Conservation (phyloP, 345 rosid species). For the Citropsis articulata region DNA sequence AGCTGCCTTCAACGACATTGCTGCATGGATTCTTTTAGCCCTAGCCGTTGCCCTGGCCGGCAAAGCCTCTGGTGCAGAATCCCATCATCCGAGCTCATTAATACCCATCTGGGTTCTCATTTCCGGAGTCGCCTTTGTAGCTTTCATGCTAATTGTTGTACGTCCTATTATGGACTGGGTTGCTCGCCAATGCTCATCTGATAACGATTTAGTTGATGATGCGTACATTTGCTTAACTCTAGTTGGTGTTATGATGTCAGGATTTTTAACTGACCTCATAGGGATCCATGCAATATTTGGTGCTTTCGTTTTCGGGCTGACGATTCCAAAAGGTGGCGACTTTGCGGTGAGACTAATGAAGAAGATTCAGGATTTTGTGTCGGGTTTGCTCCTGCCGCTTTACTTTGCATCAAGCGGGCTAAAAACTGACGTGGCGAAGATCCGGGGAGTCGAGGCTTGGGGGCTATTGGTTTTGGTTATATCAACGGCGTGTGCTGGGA, state of each 20-base stretch:
- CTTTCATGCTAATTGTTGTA: slow-evolving; percentile 52
- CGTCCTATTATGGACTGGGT: slow-evolving; percentile 79
- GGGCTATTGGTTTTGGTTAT: slow-evolving; percentile 66
- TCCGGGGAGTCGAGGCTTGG: slow-evolving; percentile 62
- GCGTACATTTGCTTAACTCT: slow-evolving; percentile 68
- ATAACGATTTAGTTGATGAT: slow-evolving; percentile 52
- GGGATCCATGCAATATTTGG: slow-evolving; percentile 90
- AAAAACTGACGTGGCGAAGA: slow-evolving; percentile 66
- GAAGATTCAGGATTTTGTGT: slow-evolving; percentile 80
- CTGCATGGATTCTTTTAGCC: slow-evolving; percentile 83
- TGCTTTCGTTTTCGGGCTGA: slow-evolving; percentile 74
- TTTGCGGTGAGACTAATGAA: slow-evolving; percentile 69
- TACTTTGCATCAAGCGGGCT: slow-evolving; percentile 88
- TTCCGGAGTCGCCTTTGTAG: slow-evolving; percentile 61
- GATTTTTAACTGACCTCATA: slow-evolving; percentile 66
- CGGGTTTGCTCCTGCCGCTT: slow-evolving; percentile 80
- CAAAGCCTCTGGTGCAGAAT: slow-evolving; percentile 32
- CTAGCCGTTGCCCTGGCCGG: slow-evolving; percentile 80
- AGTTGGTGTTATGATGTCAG: slow-evolving; percentile 74
- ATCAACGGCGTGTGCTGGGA: slow-evolving; percentile 69
- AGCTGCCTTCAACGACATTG: slow-evolving; percentile 86
- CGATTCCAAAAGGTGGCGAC: slow-evolving; percentile 76
- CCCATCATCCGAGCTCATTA: slow-evolving; percentile 46
- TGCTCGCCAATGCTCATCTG: slow-evolving; percentile 52
- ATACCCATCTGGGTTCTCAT: slow-evolving; percentile 70